Conservation (phyloP, 345 rosid genomes). For the Sapria himalayana region DNA sequence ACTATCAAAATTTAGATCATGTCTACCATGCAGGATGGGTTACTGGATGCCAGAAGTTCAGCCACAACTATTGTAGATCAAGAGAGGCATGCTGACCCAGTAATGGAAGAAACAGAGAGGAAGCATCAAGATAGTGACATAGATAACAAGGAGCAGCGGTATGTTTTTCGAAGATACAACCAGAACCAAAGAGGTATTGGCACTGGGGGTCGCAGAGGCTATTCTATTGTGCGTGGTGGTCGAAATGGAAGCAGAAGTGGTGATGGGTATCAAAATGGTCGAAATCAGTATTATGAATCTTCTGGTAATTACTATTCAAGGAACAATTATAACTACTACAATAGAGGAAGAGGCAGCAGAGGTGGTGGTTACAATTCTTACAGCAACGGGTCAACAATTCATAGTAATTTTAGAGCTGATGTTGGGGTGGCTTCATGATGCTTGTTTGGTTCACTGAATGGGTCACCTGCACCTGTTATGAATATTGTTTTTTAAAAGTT, state of each 20-base stretch:
- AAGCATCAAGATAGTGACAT: constrained; percentile 19
- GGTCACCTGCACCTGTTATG: too few relatives aligned
- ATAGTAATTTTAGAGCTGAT: constrained; percentile 26
- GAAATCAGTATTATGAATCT: constrained; percentile 37
- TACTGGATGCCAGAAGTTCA: too few relatives aligned
- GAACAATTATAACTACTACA: constrained; percentile 43
- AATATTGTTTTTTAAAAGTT: too few relatives aligned
- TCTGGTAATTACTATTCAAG: constrained; percentile 47
- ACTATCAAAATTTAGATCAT: too few relatives aligned
- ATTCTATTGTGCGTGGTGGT: constrained; percentile 58
- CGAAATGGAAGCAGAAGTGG: constrained; percentile 37
- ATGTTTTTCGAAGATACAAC: constrained; percentile 29
- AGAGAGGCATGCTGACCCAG: too few relatives aligned
- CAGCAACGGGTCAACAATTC: constrained; percentile 19
- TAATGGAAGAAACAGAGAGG: too few relatives aligned
- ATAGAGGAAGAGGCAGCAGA: constrained; percentile 37
- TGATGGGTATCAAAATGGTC: constrained; percentile 50
- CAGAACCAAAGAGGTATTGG: constrained; percentile 58
- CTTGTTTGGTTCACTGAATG: too few relatives aligned
- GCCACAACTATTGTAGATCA: too few relatives aligned
- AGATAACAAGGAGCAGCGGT: constrained; percentile 29
- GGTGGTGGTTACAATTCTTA: constrained; percentile 29
- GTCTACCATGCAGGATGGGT: too few relatives aligned
- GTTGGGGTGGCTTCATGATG: constrained; percentile 31
- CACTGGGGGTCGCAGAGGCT: constrained; percentile 38